These are phyloP conservation scores for Sphaerobolus stellatus DNA, from an alignment of 1,284 basidiomycete genomes.

Conservation along the genomic window DNA sequence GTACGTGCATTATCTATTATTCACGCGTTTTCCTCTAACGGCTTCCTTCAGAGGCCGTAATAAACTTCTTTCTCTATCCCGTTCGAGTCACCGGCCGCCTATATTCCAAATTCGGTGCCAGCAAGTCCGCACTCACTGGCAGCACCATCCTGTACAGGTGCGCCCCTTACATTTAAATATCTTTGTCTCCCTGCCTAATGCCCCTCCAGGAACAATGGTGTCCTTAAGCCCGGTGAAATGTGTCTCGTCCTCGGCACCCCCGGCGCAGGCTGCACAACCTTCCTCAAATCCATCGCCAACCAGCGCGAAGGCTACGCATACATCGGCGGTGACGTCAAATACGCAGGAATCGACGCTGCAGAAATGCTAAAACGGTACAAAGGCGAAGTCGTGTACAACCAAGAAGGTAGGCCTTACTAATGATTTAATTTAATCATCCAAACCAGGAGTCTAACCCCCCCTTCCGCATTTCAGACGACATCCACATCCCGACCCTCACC, in stretches of 20 bases:
- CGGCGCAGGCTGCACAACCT: slow-evolving; percentile 52
- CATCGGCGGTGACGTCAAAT: slow-evolving; percentile 43
- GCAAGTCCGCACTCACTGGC: slow-evolving; percentile 45
- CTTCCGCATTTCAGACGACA: slow-evolving; percentile 56
- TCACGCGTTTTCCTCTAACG: neutral
- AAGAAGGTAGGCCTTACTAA: slow-evolving; percentile 38
- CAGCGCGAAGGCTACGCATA: slow-evolving; percentile 27
- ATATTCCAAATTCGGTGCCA: slow-evolving; percentile 51
- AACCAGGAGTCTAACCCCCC: neutral
- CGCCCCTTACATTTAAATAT: no score
- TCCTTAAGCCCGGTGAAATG: slow-evolving; percentile 72
- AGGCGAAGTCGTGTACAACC: slow-evolving; percentile 85
- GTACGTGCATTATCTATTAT: no score
- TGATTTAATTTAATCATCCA: neutral
- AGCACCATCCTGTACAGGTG: slow-evolving; percentile 50
- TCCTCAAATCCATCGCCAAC: slow-evolving; percentile 55
- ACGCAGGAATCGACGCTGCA: slow-evolving; percentile 47
- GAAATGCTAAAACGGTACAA: slow-evolving; percentile 61
- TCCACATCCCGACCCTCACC: slow-evolving; percentile 60
- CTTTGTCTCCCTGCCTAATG: no score
- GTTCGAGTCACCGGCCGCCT: slow-evolving; percentile 40
- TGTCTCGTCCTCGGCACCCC: slow-evolving; percentile 55
- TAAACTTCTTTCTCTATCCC: slow-evolving; percentile 58
- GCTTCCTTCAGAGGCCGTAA: slow-evolving; percentile 56
- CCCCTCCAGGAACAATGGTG: slow-evolving; percentile 75